Evolutionary conservation across 371 early-diverging fungal genomes (phyloP).

Genomic region (Mortierella sp.): DNA sequence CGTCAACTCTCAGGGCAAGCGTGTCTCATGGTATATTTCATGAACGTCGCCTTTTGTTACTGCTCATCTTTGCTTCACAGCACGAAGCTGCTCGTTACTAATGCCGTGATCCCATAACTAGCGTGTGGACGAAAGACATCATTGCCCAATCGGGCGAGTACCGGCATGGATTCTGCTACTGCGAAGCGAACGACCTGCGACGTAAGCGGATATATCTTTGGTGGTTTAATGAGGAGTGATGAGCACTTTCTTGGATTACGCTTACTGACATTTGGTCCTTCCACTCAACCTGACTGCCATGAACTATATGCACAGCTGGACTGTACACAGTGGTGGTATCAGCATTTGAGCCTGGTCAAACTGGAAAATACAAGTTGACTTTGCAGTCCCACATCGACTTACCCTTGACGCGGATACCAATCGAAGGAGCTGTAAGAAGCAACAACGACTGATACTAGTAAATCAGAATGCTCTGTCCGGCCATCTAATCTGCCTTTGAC

Average conservation of each 20-base stretch:
- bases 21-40: slow-evolving; percentile 74
- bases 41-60: too few relatives aligned
- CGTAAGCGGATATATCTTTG: slow-evolving; percentile 54
- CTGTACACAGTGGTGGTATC: slow-evolving; percentile 83
- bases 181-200: slow-evolving; percentile 65
- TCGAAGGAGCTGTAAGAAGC: slow-evolving; percentile 82
- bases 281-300: too few relatives aligned
- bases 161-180: slow-evolving; percentile 77
- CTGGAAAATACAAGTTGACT: slow-evolving; percentile 76
- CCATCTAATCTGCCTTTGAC: too few relatives aligned
- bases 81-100: too few relatives aligned
- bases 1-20: slow-evolving; percentile 75
- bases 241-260: too few relatives aligned
- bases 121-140: slow-evolving; percentile 76
- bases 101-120: too few relatives aligned
- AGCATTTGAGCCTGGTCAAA: slow-evolving; percentile 79
- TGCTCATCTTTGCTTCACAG: too few relatives aligned
- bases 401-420: slow-evolving; percentile 67
- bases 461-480: too few relatives aligned
- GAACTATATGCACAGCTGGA: slow-evolving; percentile 58
- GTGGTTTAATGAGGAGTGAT: background rate
- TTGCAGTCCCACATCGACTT: slow-evolving; percentile 64
- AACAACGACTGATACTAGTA: background rate
- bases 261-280: too few relatives aligned
- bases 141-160: slow-evolving; percentile 79